These are phyloP conservation scores for Podospora anserina DNA, from an alignment of 495 filamentous ascomycete genomes.

Conservation along the genomic window DNA sequence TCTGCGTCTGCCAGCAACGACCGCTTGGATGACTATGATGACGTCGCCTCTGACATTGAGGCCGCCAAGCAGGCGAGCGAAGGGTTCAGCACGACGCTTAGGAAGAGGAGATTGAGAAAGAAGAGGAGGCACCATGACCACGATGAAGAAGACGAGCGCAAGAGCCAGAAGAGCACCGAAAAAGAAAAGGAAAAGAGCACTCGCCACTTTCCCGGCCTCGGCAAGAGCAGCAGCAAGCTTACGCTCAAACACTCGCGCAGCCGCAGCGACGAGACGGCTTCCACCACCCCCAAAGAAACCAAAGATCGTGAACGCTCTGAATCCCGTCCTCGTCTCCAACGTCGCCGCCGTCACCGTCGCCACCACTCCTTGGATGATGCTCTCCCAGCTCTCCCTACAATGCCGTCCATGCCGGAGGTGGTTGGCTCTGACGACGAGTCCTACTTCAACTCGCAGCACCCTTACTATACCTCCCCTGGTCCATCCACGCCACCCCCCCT, in stretches of 20 bases:
- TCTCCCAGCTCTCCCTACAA: constrained; percentile 13
- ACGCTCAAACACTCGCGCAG: constrained; percentile 33
- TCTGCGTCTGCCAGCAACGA: constrained; percentile 13
- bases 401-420: constrained; percentile 35
- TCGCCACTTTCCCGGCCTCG: constrained; percentile 23
- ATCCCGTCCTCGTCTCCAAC: constrained; percentile 21
- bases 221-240: constrained; percentile 31
- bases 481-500: constrained; percentile 8
- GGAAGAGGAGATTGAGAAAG: constrained; percentile 46
- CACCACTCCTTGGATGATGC: constrained; percentile 32
- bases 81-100: constrained; percentile 46
- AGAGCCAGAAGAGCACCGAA: constrained; percentile 15
- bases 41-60: constrained; percentile 41
- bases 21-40: constrained; percentile 28
- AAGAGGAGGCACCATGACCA: constrained; percentile 35
- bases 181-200: constrained; percentile 22
- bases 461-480: constrained; percentile 2
- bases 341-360: constrained; percentile 31
- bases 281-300: constrained; percentile 14
- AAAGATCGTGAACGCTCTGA: constrained; percentile 17
- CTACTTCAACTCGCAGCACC: constrained; percentile 18
- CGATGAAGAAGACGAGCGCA: constrained; percentile 5
- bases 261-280: constrained; percentile 19
- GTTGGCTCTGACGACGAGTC: constrained; percentile 41
- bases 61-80: constrained; percentile 41